Conservation (phyloP, 1,284 basidiomycete genomes). For the Agaricales sp. region DNA sequence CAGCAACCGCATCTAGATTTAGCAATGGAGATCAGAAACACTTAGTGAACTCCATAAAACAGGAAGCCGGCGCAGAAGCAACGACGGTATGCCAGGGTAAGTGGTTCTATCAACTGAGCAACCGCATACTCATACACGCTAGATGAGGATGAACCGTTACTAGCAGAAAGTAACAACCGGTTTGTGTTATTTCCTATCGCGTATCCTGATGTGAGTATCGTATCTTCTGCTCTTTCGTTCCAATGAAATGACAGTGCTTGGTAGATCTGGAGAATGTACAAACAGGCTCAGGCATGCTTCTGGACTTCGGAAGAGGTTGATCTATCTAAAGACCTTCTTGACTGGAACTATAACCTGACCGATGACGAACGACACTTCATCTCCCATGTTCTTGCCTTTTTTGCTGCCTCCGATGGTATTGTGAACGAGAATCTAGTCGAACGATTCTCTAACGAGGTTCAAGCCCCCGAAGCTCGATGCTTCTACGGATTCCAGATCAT, state of each 20-base stretch:
- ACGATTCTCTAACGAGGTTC: slow-evolving; percentile 92
- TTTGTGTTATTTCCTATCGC: slow-evolving; percentile 95
- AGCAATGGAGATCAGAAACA: too few species aligned
- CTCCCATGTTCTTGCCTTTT: slow-evolving; percentile 94
- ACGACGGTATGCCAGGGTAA: too few species aligned
- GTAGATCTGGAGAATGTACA: slow-evolving; percentile 97
- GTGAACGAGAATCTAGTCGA: slow-evolving; percentile 97
- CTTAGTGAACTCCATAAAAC: too few species aligned
- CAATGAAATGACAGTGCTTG: not conserved
- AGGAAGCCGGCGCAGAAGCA: too few species aligned
- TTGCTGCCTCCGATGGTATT: slow-evolving; percentile 94
- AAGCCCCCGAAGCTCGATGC: slow-evolving; percentile 90
- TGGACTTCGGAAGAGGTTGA: slow-evolving; percentile 99
- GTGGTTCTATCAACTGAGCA: too few species aligned
- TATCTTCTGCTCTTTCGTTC: slow-evolving; percentile 5
- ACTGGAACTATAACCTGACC: slow-evolving; percentile 92
- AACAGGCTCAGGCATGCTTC: slow-evolving; percentile 87
- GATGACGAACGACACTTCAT: slow-evolving; percentile 94
- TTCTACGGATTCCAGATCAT: slow-evolving; percentile 99
- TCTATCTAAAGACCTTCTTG: slow-evolving; percentile 84
- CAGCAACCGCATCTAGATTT: too few species aligned
- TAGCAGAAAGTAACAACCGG: slow-evolving; percentile 71
- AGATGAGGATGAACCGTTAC: slow-evolving; percentile 62
- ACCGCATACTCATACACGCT: too few species aligned
- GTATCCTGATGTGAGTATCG: slow-evolving; percentile 67